Evolutionary conservation across 1,284 basidiomycete genomes (phyloP).

Genomic region (Irpex lacteus): DNA sequence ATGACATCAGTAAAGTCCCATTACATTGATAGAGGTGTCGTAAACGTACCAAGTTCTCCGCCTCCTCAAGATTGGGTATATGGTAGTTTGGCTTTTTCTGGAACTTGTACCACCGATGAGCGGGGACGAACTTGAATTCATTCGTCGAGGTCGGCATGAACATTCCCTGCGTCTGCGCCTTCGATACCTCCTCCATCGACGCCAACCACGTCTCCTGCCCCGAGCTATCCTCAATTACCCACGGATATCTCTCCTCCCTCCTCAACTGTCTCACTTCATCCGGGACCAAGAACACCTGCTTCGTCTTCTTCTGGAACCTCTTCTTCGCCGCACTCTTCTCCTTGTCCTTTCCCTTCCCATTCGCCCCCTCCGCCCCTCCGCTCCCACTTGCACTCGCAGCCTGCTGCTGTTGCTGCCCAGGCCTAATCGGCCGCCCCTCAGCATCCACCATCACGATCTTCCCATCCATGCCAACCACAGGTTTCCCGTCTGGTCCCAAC

Average conservation of each 20-base stretch:
- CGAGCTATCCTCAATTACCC: conserved; percentile 80
- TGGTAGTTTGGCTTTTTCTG: conserved; percentile 77
- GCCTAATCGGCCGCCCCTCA: conserved; percentile 68
- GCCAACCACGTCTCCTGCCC: conserved; percentile 75
- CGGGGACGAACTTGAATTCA: conserved; percentile 82
- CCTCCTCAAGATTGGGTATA: conserved; percentile 67
- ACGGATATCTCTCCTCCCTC: conserved; percentile 83
- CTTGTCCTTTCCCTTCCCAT: conserved; percentile 33
- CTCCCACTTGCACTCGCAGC: neutral
- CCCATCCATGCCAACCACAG: conserved; percentile 72
- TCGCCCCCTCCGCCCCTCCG: conserved; percentile 9
- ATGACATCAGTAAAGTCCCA: conserved; percentile 5
- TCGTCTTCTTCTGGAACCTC: conserved; percentile 83
- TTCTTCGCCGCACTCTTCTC: conserved; percentile 55
- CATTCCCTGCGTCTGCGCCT: conserved; percentile 41
- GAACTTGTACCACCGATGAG: conserved; percentile 88
- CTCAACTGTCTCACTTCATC: conserved; percentile 46
- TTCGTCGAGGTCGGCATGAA: conserved; percentile 72
- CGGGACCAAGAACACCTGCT: conserved; percentile 70
- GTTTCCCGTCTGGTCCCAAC: conserved; percentile 75
- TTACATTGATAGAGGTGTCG: conserved; percentile 16
- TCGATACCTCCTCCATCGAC: conserved; percentile 73
- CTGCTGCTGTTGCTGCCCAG: conserved; percentile 19
- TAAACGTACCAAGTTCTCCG: conserved; percentile 65
- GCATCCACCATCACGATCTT: conserved; percentile 77